Percentiles rank a stretch among this genome's conserved stretches.
Evolutionary conservation across 305 asterid genomes (phyloP).

Genomic region (Plantago coronopus): DNA sequence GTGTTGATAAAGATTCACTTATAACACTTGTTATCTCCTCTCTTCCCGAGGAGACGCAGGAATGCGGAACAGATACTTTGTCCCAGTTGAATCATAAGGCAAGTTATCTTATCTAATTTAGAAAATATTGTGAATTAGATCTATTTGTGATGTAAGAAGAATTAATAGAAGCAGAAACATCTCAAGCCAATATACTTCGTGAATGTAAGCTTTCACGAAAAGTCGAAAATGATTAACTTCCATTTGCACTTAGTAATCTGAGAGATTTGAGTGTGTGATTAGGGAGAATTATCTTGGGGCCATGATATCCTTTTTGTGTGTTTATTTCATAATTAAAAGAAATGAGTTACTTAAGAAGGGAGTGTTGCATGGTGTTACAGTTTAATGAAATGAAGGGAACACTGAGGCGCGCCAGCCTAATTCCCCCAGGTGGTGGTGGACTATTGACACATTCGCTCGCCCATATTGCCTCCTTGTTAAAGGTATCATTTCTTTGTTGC

Average conservation of each 20-base stretch:
- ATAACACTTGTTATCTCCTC: constrained; percentile 68
- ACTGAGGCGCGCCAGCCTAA: constrained; percentile 72
- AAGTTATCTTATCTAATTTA: constrained; percentile 30
- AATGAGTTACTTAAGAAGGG: constrained; percentile 5
- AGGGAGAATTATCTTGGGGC: too few relatives aligned
- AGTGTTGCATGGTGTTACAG: constrained; percentile 34
- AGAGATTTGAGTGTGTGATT: too few relatives aligned
- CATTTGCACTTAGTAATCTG: too few relatives aligned
- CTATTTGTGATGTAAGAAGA: neutral
- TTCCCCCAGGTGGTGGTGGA: constrained; percentile 89
- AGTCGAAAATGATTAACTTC: too few relatives aligned
- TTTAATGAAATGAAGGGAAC: constrained; percentile 80
- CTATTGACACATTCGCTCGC: constrained; percentile 85
- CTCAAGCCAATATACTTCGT: too few relatives aligned
- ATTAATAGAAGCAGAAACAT: too few relatives aligned
- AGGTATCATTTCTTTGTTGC: constrained; percentile 42
- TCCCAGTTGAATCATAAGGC: constrained; percentile 81
- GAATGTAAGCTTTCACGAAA: too few relatives aligned
- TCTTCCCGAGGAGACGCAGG: constrained; percentile 77
- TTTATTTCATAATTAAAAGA: too few relatives aligned
- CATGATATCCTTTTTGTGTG: too few relatives aligned
- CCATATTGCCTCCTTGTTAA: constrained; percentile 64
- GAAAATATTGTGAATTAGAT: neutral
- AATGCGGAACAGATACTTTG: constrained; percentile 64
- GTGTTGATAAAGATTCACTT: constrained; percentile 62